Percentiles rank a stretch among this genome's conserved stretches.
These are phyloP conservation scores for Camellia sinensis DNA, from an alignment of 148 eudicot species.

Conservation along the genomic window DNA sequence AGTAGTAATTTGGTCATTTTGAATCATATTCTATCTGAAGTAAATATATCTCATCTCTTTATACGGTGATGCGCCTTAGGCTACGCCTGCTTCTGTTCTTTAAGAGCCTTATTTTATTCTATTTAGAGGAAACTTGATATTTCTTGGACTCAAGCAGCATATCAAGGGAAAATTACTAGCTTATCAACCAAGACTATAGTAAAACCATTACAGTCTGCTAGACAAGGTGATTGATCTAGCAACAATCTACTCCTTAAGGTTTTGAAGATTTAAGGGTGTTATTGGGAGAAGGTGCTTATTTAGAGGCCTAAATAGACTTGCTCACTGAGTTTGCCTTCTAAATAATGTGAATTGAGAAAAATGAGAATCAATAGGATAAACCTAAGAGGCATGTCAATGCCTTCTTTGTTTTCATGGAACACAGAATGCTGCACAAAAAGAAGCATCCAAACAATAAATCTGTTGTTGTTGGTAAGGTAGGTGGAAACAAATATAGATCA, in stretches of 20 bases:
- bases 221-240: background rate
- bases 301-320: background rate
- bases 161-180: background rate
- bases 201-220: background rate
- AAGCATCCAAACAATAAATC: no score
- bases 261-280: background rate
- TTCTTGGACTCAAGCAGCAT: background rate
- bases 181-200: constrained; percentile 4
- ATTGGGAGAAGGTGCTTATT: background rate
- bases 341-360: background rate
- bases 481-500: no score
- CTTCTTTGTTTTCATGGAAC: no score
- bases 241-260: background rate
- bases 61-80: background rate
- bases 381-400: no score
- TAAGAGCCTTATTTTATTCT: background rate
- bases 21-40: background rate
- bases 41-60: background rate
- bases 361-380: background rate
- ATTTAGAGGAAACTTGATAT: background rate
- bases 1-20: background rate
- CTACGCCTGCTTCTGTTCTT: constrained; percentile 3
- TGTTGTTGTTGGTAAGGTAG: no score
- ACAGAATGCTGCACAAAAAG: no score
- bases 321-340: background rate